Percentiles rank a stretch among this genome's conserved stretches.
Conservation (phyloP, 2,329 filamentous ascomycete genomes). For the Diaporthe velutina region DNA sequence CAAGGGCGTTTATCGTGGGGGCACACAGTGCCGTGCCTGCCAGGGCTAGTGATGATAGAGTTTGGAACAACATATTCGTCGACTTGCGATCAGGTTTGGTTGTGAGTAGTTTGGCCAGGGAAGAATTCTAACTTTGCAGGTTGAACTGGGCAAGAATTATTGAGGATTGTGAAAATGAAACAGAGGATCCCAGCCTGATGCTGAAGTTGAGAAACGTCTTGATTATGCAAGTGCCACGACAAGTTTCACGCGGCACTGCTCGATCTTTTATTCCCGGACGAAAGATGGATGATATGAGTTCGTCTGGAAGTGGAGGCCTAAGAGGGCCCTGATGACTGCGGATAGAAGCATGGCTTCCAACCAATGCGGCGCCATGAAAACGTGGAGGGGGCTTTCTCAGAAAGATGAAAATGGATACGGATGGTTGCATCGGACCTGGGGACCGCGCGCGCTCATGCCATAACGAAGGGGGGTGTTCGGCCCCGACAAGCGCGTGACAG, state of each 20-base stretch:
- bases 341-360: not conserved
- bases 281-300: not conserved
- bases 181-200: slow-evolving; percentile 8
- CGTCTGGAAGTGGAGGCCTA: not conserved
- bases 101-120: not conserved
- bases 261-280: slow-evolving; percentile 12
- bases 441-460: slow-evolving; percentile 16
- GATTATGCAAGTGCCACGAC: not conserved
- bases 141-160: not conserved
- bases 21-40: slow-evolving; percentile 22
- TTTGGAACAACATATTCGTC: slow-evolving; percentile 3
- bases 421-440: slow-evolving; percentile 15
- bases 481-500: slow-evolving; percentile 1
- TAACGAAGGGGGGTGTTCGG: not conserved
- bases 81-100: not conserved
- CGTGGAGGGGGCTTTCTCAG: not conserved
- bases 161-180: not conserved
- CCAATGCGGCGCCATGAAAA: not conserved
- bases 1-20: not conserved
- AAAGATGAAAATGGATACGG: slow-evolving; percentile 1
- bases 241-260: not conserved
- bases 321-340: not conserved
- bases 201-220: not conserved
- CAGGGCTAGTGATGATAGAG: slow-evolving; percentile 1
- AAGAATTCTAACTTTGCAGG: not conserved